Evolutionary conservation across 2,329 filamentous ascomycete species (phyloP).

Genomic region (Pleurostoma richardsiae): DNA sequence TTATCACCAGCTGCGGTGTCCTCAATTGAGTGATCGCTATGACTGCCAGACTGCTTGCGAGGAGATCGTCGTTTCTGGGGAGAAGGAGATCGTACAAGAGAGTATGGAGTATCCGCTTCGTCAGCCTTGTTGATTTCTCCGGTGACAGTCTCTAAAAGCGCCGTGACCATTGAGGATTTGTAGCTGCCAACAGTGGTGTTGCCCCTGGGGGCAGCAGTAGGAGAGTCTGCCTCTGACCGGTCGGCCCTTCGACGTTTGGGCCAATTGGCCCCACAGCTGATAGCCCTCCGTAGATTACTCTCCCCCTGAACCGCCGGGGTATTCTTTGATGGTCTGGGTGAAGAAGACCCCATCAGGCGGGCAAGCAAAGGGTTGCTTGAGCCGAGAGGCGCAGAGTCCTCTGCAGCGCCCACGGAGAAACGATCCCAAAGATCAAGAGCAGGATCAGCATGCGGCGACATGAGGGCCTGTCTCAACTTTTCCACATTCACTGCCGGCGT

Average conservation of each 20-base stretch:
- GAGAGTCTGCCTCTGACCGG: conserved; percentile 31
- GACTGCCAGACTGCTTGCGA: conserved; percentile 7
- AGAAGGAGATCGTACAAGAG: conserved; percentile 34
- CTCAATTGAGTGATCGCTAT: neutral
- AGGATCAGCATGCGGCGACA: conserved; percentile 66
- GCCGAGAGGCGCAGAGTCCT: conserved; percentile 35
- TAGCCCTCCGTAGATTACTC: conserved; percentile 54
- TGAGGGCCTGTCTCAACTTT: conserved; percentile 52
- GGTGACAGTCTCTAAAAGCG: conserved; percentile 62
- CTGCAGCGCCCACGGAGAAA: conserved; percentile 52
- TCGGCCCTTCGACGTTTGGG: conserved; percentile 64
- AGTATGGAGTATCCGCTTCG: conserved; percentile 21
- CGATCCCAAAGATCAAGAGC: conserved; percentile 74
- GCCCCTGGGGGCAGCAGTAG: conserved; percentile 22
- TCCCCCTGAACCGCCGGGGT: conserved; percentile 32
- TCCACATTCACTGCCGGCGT: conserved; percentile 51
- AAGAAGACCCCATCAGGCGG: conserved; percentile 66
- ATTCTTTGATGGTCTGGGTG: conserved; percentile 53
- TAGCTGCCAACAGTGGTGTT: conserved; percentile 26
- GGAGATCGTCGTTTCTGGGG: conserved; percentile 29
- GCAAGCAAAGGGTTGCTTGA: conserved; percentile 53
- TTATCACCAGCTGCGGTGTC: conserved; percentile 3
- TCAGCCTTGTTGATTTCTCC: conserved; percentile 42
- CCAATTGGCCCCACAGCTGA: conserved; percentile 67
- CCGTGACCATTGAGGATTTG: conserved; percentile 54